Conservation (phyloP, 108 stramenopile genomes). For the Nitzschia palea region DNA sequence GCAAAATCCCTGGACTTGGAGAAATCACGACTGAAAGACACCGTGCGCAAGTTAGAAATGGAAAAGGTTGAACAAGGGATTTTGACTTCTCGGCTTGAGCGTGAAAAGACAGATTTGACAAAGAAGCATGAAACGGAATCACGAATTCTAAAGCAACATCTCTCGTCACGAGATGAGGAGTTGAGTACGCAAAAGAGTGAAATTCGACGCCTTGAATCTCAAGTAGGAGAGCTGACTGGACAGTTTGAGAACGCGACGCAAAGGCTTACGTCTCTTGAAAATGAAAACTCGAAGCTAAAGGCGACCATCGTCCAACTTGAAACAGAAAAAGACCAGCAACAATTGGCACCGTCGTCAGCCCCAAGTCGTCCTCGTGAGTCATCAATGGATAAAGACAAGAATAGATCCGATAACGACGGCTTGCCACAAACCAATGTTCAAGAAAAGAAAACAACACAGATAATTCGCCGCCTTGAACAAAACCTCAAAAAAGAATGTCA, state of each 20-base stretch:
- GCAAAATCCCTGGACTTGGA: background rate
- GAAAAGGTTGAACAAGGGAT: background rate
- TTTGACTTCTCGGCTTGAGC: background rate
- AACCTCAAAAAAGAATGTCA: constrained; percentile 26
- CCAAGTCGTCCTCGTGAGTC: no score
- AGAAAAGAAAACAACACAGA: constrained; percentile 24
- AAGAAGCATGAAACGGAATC: constrained; percentile 2
- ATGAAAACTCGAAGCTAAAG: constrained; percentile 8
- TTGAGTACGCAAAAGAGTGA: background rate
- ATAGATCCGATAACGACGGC: background rate
- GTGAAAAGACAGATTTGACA: background rate
- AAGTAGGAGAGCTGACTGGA: background rate
- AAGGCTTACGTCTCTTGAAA: background rate
- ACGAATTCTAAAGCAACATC: constrained; percentile 1
- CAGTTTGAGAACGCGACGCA: background rate
- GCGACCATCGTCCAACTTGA: background rate
- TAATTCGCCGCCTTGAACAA: constrained; percentile 20
- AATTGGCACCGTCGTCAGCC: no score
- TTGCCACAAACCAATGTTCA: background rate
- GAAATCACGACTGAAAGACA: background rate
- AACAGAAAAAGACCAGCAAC: constrained; percentile 7
- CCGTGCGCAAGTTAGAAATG: background rate
- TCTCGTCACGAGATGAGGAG: background rate
- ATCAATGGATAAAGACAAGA: no score
- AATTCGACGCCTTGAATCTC: background rate